Conservation (phyloP, 2,329 filamentous ascomycete species). For the Hymenoscyphus repandus region DNA sequence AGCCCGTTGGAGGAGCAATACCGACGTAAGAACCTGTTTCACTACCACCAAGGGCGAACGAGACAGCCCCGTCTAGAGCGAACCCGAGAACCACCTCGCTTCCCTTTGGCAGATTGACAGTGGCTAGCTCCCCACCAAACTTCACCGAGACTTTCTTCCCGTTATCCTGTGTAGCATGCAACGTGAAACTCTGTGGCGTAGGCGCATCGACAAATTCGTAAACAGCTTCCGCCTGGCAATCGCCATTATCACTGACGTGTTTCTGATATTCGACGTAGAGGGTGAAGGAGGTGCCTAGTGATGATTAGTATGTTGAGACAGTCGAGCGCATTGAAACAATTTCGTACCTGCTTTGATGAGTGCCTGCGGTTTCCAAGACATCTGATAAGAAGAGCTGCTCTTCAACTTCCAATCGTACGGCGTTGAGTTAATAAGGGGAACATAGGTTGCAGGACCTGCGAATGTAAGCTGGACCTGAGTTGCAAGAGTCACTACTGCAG, state of each 20-base stretch:
- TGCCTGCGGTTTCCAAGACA: not conserved
- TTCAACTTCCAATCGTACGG: not conserved
- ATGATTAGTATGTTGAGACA: not conserved
- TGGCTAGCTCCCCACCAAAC: constrained; percentile 16
- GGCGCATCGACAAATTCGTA: constrained; percentile 16
- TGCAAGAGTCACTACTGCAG: too few species aligned
- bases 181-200: constrained; percentile 12
- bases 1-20: constrained; percentile 14
- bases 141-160: constrained; percentile 15
- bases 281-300: constrained; percentile 6
- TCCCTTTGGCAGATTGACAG: constrained; percentile 17
- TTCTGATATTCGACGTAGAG: constrained; percentile 17
- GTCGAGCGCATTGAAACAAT: not conserved
- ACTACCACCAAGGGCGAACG: constrained; percentile 19
- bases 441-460: not conserved
- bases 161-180: constrained; percentile 15
- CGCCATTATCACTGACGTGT: constrained; percentile 9
- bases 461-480: not conserved
- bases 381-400: not conserved
- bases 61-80: constrained; percentile 12
- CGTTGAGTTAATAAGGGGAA: not conserved
- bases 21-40: constrained; percentile 15
- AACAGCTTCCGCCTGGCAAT: constrained; percentile 19
- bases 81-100: constrained; percentile 16
- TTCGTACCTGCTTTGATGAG: not conserved